Evolutionary conservation across 2,329 filamentous ascomycete species (phyloP), one percentile per base, ranked within the genome.

Genomic region (Arthrocladium fulminans): DNA sequence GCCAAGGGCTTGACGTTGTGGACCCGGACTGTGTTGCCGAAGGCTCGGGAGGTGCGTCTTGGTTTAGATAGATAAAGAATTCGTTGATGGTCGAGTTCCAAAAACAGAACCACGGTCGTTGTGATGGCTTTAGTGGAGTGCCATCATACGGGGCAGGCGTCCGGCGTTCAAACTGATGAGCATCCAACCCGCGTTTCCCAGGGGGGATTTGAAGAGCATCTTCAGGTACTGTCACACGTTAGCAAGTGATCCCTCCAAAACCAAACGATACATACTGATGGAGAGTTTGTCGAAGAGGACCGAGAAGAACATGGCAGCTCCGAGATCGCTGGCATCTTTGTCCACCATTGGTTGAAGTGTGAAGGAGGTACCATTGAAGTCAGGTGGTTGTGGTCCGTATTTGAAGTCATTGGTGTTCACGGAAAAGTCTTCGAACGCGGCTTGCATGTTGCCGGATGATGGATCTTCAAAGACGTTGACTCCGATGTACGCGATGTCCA

Each of bases 11-110:
- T 51, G 57, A 52, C 32, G 32, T 35, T n/a, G 13, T 35, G 13
- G 6, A 5, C 32, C 17, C 17, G 32, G 6, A 15, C 17, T 5
- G 32, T 8, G 46, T 40, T 48, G 53, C 57, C 7, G 50, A 55
- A 13, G 58, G 49, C 32, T 53, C 51, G 20, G 56, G 62, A 2
- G 67, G 65, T 12, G 73, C 68, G 41, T 76, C 68, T 60, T 78
- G 64, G 47, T 77, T 73, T 46, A 79, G 68, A 58, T 83, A 86
- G 40, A 86, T 73, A 63, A 83, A 84, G 30, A 77, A 76, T 61
- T 85, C 81, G 43, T 84, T 70, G 46, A 79, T 71, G 0, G 81
- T 85, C 12, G 71, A 67, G 59, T 85, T 85, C 80, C 80, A 86
- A 61, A 76, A 77, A 62, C 81, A 86, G 58, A 79, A 82, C 81